A percentile compares a stretch with the other conserved stretches of the same genome.
Conservation (phyloP, 148 eudicot species). For the Diospyros lotus region DNA sequence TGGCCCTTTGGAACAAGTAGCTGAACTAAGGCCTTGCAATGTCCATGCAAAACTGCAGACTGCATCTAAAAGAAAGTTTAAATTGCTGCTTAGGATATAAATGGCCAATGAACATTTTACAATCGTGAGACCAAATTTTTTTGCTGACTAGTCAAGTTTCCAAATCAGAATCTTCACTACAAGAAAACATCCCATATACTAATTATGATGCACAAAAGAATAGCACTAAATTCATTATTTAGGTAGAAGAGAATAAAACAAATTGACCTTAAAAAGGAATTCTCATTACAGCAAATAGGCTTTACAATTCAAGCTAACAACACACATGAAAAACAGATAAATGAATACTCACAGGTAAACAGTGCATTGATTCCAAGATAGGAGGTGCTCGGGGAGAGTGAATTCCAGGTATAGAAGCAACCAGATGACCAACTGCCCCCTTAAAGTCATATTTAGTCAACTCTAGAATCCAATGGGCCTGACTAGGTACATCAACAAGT, state of each 20-base stretch:
- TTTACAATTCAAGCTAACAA: slow-evolving; percentile 9
- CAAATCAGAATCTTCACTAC: slow-evolving; percentile 4
- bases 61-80: neutral
- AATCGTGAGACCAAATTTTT: too few relatives aligned
- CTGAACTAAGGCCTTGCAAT: slow-evolving; percentile 5
- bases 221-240: neutral
- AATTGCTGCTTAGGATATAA: neutral
- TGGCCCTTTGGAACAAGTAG: neutral
- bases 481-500: slow-evolving; percentile 66
- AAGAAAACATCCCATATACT: neutral
- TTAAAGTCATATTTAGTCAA: slow-evolving; percentile 72
- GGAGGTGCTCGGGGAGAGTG: slow-evolving; percentile 46
- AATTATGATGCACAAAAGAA: neutral
- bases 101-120: too few relatives aligned
- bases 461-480: slow-evolving; percentile 78
- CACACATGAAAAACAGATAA: slow-evolving; percentile 1
- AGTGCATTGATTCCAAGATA: slow-evolving; percentile 25
- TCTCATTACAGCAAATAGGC: neutral
- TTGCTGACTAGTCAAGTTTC: neutral
- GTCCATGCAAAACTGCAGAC: neutral
- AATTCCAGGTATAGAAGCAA: slow-evolving; percentile 90
- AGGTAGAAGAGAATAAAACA: neutral
- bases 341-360: slow-evolving; percentile 32
- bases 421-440: slow-evolving; percentile 65
- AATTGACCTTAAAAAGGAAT: neutral